Evolutionary conservation across 371 early-diverging fungal species (phyloP).

Genomic region (Mucor ambiguus): DNA sequence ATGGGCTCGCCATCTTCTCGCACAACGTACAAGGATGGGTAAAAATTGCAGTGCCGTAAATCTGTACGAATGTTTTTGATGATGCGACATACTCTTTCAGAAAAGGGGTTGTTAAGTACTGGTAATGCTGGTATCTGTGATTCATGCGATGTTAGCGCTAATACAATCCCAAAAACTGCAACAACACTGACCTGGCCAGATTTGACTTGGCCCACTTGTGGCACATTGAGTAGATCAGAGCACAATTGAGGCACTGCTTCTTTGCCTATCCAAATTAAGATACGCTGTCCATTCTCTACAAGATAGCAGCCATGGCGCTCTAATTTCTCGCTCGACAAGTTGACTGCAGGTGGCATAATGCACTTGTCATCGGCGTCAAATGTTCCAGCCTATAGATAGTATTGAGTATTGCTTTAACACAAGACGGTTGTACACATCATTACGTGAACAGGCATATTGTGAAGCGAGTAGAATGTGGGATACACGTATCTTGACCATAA

Average conservation of each 20-base stretch:
- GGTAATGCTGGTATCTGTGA: slow-evolving; percentile 29
- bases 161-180: neutral
- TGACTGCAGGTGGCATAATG: slow-evolving; percentile 66
- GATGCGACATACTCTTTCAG: slow-evolving; percentile 34
- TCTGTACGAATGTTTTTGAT: slow-evolving; percentile 27
- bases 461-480: slow-evolving; percentile 73
- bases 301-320: slow-evolving; percentile 76
- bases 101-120: slow-evolving; percentile 30
- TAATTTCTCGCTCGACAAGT: slow-evolving; percentile 72
- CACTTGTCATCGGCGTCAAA: slow-evolving; percentile 39
- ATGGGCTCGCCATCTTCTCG: slow-evolving; percentile 74
- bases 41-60: slow-evolving; percentile 22
- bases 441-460: slow-evolving; percentile 63
- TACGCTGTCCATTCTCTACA: slow-evolving; percentile 66
- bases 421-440: slow-evolving; percentile 10
- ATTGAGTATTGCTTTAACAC: neutral
- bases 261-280: slow-evolving; percentile 78
- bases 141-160: neutral
- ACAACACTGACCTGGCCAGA: slow-evolving; percentile 31
- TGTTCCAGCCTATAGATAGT: slow-evolving; percentile 38
- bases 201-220: slow-evolving; percentile 26
- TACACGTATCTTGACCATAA: slow-evolving; percentile 45
- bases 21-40: slow-evolving; percentile 53
- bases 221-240: slow-evolving; percentile 54
- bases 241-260: slow-evolving; percentile 61